phyloP scores from a whole-genome alignment of 108 stramenopile genomes.

The Pseudonitzschia delicatissima region DNA sequence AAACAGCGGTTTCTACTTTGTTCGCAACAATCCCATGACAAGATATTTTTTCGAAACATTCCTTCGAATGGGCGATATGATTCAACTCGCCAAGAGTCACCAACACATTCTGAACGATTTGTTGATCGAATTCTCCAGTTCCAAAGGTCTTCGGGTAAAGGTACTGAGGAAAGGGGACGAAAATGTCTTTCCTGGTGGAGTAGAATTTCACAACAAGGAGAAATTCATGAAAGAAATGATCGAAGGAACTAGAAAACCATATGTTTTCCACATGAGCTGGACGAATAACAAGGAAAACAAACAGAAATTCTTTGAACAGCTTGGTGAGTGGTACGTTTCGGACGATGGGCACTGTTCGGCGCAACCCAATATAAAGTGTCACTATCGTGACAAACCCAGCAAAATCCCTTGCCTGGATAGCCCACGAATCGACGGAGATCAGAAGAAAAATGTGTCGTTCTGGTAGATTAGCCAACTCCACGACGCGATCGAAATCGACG shows the following conservation, averaged over 20 bases:
- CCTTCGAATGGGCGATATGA: slow-evolving; percentile 50
- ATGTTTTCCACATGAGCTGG: slow-evolving; percentile 62
- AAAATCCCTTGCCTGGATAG: slow-evolving; percentile 60
- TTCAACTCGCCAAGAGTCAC: slow-evolving; percentile 47
- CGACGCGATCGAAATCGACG: too few species aligned
- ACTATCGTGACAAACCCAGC: slow-evolving; percentile 77
- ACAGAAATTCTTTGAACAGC: slow-evolving; percentile 55
- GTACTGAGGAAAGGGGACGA: slow-evolving; percentile 34
- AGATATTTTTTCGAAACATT: slow-evolving; percentile 40
- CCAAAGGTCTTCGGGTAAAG: slow-evolving; percentile 55
- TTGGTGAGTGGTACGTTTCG: slow-evolving; percentile 72
- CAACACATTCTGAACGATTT: slow-evolving; percentile 49
- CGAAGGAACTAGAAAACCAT: slow-evolving; percentile 19
- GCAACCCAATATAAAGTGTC: slow-evolving; percentile 59
- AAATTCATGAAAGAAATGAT: slow-evolving; percentile 22
- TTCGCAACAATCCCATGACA: slow-evolving; percentile 54
- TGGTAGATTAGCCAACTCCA: too few species aligned
- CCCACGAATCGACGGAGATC: slow-evolving; percentile 47
- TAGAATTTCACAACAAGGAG: slow-evolving; percentile 27
- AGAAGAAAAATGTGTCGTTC: slow-evolving; percentile 41
- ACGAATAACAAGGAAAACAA: slow-evolving; percentile 81
- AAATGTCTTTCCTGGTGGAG: slow-evolving; percentile 35
- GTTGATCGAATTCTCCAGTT: slow-evolving; percentile 47
- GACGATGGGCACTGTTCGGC: slow-evolving; percentile 58
- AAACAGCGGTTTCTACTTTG: slow-evolving; percentile 76